Conservation (phyloP, 306 rosid species). For the Arachis stenosperma region DNA sequence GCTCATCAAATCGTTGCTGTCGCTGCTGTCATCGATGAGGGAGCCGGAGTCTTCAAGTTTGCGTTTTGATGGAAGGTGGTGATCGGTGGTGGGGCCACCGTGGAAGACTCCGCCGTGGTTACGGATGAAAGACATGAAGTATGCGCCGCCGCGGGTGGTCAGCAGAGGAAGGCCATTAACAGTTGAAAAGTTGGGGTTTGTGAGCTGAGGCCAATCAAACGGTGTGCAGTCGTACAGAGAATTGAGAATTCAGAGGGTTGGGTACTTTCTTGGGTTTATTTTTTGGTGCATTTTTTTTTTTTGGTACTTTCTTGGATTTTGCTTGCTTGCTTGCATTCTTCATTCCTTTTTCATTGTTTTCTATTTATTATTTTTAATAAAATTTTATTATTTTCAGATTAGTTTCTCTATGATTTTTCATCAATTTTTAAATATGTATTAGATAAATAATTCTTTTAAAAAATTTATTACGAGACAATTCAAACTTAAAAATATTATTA, state of each 20-base stretch:
- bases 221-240: background rate
- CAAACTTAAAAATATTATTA: too few species aligned
- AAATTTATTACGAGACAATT: too few species aligned
- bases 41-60: conserved; percentile 60
- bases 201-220: background rate
- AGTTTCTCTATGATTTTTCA: too few species aligned
- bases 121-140: conserved; percentile 67
- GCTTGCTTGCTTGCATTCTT: too few species aligned
- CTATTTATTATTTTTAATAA: too few species aligned
- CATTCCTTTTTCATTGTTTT: too few species aligned
- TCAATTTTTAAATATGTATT: too few species aligned
- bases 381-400: too few species aligned
- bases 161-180: conserved; percentile 8
- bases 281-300: background rate
- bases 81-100: conserved; percentile 46
- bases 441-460: too few species aligned
- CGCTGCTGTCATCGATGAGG: conserved; percentile 32
- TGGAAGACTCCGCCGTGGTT: conserved; percentile 2
- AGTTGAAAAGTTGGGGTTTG: background rate
- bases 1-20: conserved; percentile 19
- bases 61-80: conserved; percentile 62
- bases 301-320: background rate
- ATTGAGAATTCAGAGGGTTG: background rate
- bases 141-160: conserved; percentile 45
- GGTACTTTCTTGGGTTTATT: background rate